These are phyloP conservation scores for Tremellales sp. DNA, from an alignment of 1,284 basidiomycete species.

Conservation along the genomic window DNA sequence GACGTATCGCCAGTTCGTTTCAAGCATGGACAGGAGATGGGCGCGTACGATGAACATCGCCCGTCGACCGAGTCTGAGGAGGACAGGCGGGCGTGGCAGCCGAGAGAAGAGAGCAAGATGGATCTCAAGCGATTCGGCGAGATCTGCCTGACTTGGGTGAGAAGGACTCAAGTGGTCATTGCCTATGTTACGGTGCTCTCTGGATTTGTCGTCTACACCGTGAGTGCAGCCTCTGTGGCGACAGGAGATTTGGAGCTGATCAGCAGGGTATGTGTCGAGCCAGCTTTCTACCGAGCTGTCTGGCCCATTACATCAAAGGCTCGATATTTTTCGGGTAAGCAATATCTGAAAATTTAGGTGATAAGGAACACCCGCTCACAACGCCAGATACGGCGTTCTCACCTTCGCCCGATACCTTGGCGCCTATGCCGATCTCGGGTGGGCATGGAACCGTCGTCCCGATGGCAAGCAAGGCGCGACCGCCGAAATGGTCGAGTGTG, in stretches of 20 bases:
- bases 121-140: slow-evolving; percentile 15
- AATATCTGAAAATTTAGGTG: background rate
- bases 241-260: background rate
- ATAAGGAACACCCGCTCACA: background rate
- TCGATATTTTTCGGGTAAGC: slow-evolving; percentile 71
- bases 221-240: slow-evolving; percentile 10
- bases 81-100: no score
- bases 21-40: slow-evolving; percentile 8
- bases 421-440: slow-evolving; percentile 78
- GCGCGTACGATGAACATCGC: slow-evolving; percentile 28
- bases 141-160: slow-evolving; percentile 32
- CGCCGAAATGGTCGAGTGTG: slow-evolving; percentile 83
- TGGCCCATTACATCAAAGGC: slow-evolving; percentile 93
- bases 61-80: no score
- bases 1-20: slow-evolving; percentile 2
- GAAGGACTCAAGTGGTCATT: slow-evolving; percentile 35
- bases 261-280: slow-evolving; percentile 33
- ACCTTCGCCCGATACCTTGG: slow-evolving; percentile 90
- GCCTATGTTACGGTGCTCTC: slow-evolving; percentile 37
- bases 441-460: slow-evolving; percentile 79
- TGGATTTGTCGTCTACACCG: slow-evolving; percentile 33
- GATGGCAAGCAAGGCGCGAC: slow-evolving; percentile 51
- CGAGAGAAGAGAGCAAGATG: no score
- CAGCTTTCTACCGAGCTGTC: slow-evolving; percentile 71
- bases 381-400: slow-evolving; percentile 66